A percentile compares a stretch with the other conserved stretches of the same genome.
phyloP scores from a whole-genome alignment of 2,329 filamentous ascomycete genomes.

The Botrytis fabae region DNA sequence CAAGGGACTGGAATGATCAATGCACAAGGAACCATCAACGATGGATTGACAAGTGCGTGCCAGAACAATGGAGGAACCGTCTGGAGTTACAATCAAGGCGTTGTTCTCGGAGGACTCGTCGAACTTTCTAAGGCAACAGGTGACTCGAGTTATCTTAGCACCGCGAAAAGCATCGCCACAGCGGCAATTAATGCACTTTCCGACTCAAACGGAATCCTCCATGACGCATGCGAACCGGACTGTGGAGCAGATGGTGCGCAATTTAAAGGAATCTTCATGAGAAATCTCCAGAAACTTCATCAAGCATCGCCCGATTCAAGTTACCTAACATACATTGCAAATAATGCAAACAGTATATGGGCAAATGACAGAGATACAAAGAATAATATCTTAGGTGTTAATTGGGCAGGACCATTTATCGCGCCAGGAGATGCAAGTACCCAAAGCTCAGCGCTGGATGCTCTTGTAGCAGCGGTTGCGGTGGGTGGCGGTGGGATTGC shows the following conservation, averaged over 20 bases:
- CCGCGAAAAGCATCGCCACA: slow-evolving; percentile 55
- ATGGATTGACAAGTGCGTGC: slow-evolving; percentile 52
- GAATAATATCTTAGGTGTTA: slow-evolving; percentile 54
- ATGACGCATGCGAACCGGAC: slow-evolving; percentile 54
- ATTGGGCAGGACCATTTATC: slow-evolving; percentile 63
- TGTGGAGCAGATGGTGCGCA: slow-evolving; percentile 54
- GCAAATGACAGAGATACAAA: slow-evolving; percentile 51
- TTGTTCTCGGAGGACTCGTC: slow-evolving; percentile 58
- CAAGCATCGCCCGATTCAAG: slow-evolving; percentile 48
- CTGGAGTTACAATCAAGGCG: slow-evolving; percentile 62
- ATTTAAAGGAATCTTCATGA: slow-evolving; percentile 73
- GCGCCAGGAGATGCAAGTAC: slow-evolving; percentile 54
- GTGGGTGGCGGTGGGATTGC: slow-evolving; percentile 24
- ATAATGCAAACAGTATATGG: slow-evolving; percentile 70
- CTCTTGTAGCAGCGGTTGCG: slow-evolving; percentile 58
- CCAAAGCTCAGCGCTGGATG: slow-evolving; percentile 67
- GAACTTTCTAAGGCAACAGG: slow-evolving; percentile 57
- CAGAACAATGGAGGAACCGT: slow-evolving; percentile 47
- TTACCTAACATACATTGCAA: slow-evolving; percentile 56
- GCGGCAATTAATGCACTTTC: slow-evolving; percentile 52
- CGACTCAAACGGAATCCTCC: slow-evolving; percentile 51
- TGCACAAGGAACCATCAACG: slow-evolving; percentile 51
- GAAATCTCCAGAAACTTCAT: slow-evolving; percentile 59
- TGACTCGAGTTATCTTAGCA: slow-evolving; percentile 43
- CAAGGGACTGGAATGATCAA: slow-evolving; percentile 50